Evolutionary conservation across 2,329 filamentous ascomycete genomes (phyloP).

Genomic region (Sarocladiaceae sp.): DNA sequence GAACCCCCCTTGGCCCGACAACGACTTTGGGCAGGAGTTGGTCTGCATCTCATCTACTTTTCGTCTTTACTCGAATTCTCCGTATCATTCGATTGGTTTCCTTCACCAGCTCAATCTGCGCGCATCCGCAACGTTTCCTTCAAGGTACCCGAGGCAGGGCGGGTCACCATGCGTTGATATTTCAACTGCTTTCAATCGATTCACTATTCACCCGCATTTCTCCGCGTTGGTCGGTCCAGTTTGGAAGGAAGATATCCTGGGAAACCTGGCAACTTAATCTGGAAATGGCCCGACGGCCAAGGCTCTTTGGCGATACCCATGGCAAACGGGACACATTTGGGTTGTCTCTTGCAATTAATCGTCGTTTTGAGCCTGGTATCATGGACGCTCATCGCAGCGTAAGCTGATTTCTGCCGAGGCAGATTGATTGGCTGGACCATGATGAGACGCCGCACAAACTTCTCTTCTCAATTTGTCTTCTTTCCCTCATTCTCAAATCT

Average conservation of each 20-base stretch:
- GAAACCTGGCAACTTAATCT: slow-evolving; percentile 7
- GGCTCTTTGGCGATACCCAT: neutral
- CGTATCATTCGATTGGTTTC: slow-evolving; percentile 17
- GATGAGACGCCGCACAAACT: slow-evolving; percentile 30
- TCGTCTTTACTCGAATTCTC: slow-evolving; percentile 20
- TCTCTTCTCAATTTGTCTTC: slow-evolving; percentile 34
- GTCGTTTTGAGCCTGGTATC: slow-evolving; percentile 7
- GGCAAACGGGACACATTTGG: slow-evolving; percentile 7
- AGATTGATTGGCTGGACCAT: slow-evolving; percentile 49
- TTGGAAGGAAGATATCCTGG: slow-evolving; percentile 1
- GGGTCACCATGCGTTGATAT: slow-evolving; percentile 23
- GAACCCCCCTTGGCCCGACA: slow-evolving; percentile 16
- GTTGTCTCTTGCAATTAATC: slow-evolving; percentile 21
- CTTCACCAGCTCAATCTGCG: neutral
- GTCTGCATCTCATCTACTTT: slow-evolving; percentile 21
- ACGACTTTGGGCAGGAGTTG: slow-evolving; percentile 22
- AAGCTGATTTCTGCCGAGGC: slow-evolving; percentile 40
- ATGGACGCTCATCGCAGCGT: slow-evolving; percentile 23
- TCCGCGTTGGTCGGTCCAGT: neutral
- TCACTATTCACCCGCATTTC: slow-evolving; percentile 13
- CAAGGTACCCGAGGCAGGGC: slow-evolving; percentile 30
- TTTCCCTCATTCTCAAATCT: slow-evolving; percentile 17
- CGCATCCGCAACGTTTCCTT: neutral
- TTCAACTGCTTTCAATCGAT: neutral
- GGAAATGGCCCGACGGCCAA: neutral